Percentiles rank a stretch among this genome's conserved stretches.
phyloP scores from a whole-genome alignment of 2,329 filamentous ascomycete species.

The Trichoderma sp. region DNA sequence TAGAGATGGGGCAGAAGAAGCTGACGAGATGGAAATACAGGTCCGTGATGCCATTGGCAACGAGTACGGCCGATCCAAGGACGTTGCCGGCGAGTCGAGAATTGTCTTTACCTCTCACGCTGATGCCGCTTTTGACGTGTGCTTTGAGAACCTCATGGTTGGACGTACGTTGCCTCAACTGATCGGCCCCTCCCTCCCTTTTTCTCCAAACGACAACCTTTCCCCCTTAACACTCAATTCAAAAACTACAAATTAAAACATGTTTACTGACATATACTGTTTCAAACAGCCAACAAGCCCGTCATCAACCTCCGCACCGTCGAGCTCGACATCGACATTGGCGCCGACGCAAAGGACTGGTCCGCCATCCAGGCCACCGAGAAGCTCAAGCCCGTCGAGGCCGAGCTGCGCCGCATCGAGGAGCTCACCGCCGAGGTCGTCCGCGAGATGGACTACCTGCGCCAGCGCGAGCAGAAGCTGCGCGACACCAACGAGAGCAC shows the following conservation, averaged over 20 bases:
- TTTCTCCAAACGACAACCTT: neutral
- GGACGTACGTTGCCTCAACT: conserved; percentile 56
- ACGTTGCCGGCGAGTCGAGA: conserved; percentile 86
- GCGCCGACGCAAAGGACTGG: conserved; percentile 97
- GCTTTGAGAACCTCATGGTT: conserved; percentile 82
- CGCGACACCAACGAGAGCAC: conserved; percentile 99
- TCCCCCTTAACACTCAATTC: neutral
- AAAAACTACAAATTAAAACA: neutral
- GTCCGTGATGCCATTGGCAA: conserved; percentile 95
- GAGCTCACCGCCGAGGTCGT: conserved; percentile 89
- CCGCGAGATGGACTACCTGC: conserved; percentile 92
- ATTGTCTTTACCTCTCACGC: conserved; percentile 91
- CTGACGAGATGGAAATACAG: conserved; percentile 43
- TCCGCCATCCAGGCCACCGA: conserved; percentile 91
- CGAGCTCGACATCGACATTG: conserved; percentile 93
- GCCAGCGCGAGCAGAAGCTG: conserved; percentile 85
- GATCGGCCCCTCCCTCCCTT: neutral
- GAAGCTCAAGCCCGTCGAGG: conserved; percentile 97
- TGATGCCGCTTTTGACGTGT: conserved; percentile 92
- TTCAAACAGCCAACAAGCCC: conserved; percentile 33
- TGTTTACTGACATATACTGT: neutral
- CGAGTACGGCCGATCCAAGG: conserved; percentile 88
- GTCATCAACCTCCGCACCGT: conserved; percentile 63
- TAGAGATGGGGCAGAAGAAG: neutral
- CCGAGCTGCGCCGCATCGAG: conserved; percentile 87